These are phyloP conservation scores for Fusarium sp. DNA, from an alignment of 2,329 filamentous ascomycete species.

Conservation along the genomic window DNA sequence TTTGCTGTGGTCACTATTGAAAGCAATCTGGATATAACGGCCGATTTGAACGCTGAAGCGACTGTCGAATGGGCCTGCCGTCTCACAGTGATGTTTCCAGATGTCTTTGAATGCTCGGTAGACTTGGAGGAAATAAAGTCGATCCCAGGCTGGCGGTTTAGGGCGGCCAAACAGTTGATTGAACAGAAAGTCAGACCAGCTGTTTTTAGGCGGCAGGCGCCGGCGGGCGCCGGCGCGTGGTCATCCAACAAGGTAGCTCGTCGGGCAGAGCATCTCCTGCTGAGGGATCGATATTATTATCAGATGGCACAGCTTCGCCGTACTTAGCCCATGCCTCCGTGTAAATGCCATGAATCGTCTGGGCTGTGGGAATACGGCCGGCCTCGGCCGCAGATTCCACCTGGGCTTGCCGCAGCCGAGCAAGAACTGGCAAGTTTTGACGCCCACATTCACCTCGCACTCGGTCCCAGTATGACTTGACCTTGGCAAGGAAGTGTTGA, in stretches of 20 bases:
- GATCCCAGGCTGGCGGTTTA: background rate
- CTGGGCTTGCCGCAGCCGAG: background rate
- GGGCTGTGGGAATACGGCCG: slow-evolving; percentile 6
- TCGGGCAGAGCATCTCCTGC: background rate
- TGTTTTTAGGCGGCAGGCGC: background rate
- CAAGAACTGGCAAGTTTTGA: background rate
- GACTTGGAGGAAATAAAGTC: background rate
- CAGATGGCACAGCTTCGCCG: background rate
- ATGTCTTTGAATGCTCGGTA: background rate
- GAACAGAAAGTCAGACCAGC: background rate
- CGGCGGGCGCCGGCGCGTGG: background rate
- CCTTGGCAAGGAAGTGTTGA: slow-evolving; percentile 10
- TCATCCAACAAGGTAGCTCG: slow-evolving; percentile 8
- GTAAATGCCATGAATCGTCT: slow-evolving; percentile 11
- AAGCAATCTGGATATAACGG: slow-evolving; percentile 3
- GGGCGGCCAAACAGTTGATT: background rate
- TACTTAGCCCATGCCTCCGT: slow-evolving; percentile 9
- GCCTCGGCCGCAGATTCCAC: background rate
- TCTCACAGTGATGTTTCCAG: background rate
- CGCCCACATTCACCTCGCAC: background rate
- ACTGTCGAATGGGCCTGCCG: background rate
- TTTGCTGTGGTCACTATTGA: slow-evolving; percentile 10
- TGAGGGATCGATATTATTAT: background rate
- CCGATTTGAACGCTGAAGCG: background rate
- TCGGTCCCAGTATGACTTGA: slow-evolving; percentile 4